Base-by-base conservation (phyloP, 208 protist species). In the Leishmania arabica region DNA sequence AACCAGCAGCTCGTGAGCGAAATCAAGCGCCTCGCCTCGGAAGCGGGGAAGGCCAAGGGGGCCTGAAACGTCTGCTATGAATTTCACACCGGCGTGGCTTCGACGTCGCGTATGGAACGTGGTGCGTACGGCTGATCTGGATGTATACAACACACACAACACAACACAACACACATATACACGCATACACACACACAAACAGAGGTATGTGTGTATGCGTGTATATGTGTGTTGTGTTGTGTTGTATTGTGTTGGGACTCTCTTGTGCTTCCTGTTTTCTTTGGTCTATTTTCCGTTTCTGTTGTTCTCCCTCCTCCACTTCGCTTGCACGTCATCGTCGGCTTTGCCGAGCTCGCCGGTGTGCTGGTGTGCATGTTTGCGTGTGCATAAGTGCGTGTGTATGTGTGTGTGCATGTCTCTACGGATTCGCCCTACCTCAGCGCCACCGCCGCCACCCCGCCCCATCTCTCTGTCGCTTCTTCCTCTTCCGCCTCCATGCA, bases 1-100 rank as follows among this genome's bases (percentile, higher is more conserved):
- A 97, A 98, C 78, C 86, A 85, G 72, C 95, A 98, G 77, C 85
- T 98, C 47, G 88, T 95, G 17, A 96, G 82, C 76, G 94, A 98
- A 71, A 94, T 98, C 71, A 98, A 98, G 86, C 86, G 95, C 11
- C 78, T 97, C 64, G 88, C 89, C 27, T 88, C 84, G 3, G 84
- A 89, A 34, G 79, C 93, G 77, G 91, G 95, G 80, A 93, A 86
- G 60, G 75, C 77, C 1, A 90, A 84, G 76, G 81, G 79, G 31
- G 69, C 51, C 27, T 84, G 42, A 64, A n/a, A 13, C 3, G 53
- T 3, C n/a, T 76, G 72, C 15, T 77, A 45, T 15, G 7, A 8
- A 8, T 64, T 31, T 31, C 15, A 17, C 58, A 27, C 58, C 7
- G 27, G 9, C 58, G 27, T 31, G 58, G 27, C 24, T 24, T 64